Conservation (phyloP, 345 rosid species). For the Eutrema japonicum region DNA sequence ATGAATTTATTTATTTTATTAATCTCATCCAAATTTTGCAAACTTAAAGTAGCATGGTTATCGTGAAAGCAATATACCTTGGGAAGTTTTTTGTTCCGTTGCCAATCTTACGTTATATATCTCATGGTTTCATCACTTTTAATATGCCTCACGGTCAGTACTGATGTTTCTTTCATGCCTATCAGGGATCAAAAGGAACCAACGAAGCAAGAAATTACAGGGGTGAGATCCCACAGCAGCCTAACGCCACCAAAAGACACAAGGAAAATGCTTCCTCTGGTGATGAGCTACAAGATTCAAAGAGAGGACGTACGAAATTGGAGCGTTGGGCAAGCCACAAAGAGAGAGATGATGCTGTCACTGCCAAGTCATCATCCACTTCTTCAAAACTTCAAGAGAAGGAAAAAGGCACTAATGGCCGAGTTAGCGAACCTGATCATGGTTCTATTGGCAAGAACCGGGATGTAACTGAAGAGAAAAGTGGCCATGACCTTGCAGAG, state of each 20-base stretch:
- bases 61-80: slow-evolving; percentile 43
- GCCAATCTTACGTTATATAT: slow-evolving; percentile 17
- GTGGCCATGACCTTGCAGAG: slow-evolving; percentile 50
- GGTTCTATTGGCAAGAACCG: slow-evolving; percentile 51
- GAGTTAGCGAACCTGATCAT: slow-evolving; percentile 47
- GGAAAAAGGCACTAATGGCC: slow-evolving; percentile 52
- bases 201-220: slow-evolving; percentile 52
- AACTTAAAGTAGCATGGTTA: slow-evolving; percentile 41
- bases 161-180: slow-evolving; percentile 42
- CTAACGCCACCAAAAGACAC: slow-evolving; percentile 56
- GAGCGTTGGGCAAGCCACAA: slow-evolving; percentile 97
- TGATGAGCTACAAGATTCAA: slow-evolving; percentile 77
- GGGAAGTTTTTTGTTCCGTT: slow-evolving; percentile 20
- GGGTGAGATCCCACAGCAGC: slow-evolving; percentile 48
- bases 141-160: slow-evolving; percentile 6
- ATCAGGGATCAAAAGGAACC: slow-evolving; percentile 63
- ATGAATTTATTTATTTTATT: slow-evolving; percentile 3
- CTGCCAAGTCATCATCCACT: slow-evolving; percentile 59
- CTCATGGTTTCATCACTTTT: slow-evolving; percentile 28
- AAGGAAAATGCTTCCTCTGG: slow-evolving; percentile 72
- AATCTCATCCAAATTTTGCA: slow-evolving; percentile 31
- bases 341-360: slow-evolving; percentile 69
- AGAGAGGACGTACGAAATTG: slow-evolving; percentile 82
- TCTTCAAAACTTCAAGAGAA: slow-evolving; percentile 65
- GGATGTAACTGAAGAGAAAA: slow-evolving; percentile 52